Conservation (phyloP, 2,329 filamentous ascomycete species). For the Dothiorella sarmentorum region DNA sequence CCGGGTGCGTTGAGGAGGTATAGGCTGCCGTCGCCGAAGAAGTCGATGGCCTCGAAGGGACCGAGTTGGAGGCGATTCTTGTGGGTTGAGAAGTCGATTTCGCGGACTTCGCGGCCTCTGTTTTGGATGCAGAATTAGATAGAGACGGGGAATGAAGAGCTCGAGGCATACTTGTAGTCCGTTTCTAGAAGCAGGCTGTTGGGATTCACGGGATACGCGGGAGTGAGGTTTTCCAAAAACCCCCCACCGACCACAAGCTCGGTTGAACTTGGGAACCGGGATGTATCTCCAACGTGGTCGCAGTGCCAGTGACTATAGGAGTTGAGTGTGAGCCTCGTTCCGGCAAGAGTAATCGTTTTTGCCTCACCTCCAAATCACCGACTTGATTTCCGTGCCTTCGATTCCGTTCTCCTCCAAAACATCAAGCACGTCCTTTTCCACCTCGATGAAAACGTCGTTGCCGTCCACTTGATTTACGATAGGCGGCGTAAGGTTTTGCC, state of each 20-base stretch:
- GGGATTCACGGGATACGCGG: neutral
- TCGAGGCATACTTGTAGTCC: neutral
- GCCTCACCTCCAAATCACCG: slow-evolving; percentile 20
- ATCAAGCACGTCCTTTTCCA: slow-evolving; percentile 36
- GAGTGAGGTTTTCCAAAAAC: neutral
- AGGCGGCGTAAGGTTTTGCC: slow-evolving; percentile 31
- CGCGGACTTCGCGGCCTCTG: slow-evolving; percentile 25
- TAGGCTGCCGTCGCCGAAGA: slow-evolving; percentile 55
- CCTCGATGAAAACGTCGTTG: slow-evolving; percentile 35
- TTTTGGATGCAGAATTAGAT: neutral
- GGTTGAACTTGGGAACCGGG: neutral
- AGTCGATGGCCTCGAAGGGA: slow-evolving; percentile 49
- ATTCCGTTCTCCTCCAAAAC: slow-evolving; percentile 22
- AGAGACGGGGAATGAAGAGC: too few species aligned
- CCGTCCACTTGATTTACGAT: slow-evolving; percentile 24
- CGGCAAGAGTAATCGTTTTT: neutral
- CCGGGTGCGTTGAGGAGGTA: slow-evolving; percentile 55
- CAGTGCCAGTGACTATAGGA: neutral
- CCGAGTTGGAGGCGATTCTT: slow-evolving; percentile 34
- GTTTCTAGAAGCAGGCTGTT: neutral
- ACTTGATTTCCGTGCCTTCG: neutral
- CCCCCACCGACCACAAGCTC: neutral
- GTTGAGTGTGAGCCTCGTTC: neutral
- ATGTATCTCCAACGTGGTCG: neutral
- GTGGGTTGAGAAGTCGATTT: slow-evolving; percentile 33